Evolutionary conservation across 1,139 yeast genomes (phyloP), one percentile per base, ranked within the genome.

Genomic region (Wickerhamomyces sp.): DNA sequence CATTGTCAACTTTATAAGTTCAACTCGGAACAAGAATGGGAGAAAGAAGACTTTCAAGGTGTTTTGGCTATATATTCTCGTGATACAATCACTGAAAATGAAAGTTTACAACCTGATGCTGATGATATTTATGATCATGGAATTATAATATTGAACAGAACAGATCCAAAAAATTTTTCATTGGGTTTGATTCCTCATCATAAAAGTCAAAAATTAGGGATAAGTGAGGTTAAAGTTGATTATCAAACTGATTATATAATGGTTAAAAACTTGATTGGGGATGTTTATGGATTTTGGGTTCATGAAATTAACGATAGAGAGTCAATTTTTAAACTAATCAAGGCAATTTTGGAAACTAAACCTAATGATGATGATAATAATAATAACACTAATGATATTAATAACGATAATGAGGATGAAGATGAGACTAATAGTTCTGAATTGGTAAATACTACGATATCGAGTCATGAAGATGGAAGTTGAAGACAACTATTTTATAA

Each of bases 271-370:
- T 62, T 82, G 28, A 67, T 78, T 36, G 93, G 87, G 11, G 87
- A 81, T 32, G 84, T 88, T 37, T 88, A 76, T 55, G 96, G 97
- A 2, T 66, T 89, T 38, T 89, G 96, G 96, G 71, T 88, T 16
- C 88, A 84, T 55, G 78, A 84, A 42, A 84, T 78, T 37, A 74
- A 69, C 4, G 96, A 88, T 51, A 67, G 96, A 49, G 70, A 70
- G 32, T 72, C 75, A 46, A 66, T 85, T 30, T 72, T 65, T 49
- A 71, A 73, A 52, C 63, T 84, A 37, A 59, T 86, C 26, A 73
- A 78, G 38, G 75, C 80, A 45, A 62, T 75, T 44, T 68, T 68
- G 16, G 25, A 27, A 21, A 26, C 12, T 16, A 9, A 21, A 2
- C 16, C 23, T 18, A 17, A 18, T 17, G 25, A 30, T n/a, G n/a